These are phyloP conservation scores for Paracamarosporium sp. DNA, from an alignment of 2,329 filamentous ascomycete genomes.

Conservation along the genomic window DNA sequence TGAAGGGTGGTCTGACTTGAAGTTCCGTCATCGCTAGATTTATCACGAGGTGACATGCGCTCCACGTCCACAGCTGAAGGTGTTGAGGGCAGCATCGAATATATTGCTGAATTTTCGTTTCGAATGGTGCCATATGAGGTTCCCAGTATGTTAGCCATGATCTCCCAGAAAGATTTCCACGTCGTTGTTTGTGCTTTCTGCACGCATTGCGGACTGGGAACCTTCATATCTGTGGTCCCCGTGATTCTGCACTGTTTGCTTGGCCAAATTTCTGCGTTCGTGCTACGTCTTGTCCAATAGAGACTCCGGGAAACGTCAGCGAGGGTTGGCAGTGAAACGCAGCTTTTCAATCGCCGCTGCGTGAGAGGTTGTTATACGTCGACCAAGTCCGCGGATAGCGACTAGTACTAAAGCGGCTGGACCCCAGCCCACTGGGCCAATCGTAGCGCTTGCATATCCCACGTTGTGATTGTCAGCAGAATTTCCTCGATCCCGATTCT, in stretches of 20 bases:
- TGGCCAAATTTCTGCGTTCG: not conserved
- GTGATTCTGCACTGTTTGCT: not conserved
- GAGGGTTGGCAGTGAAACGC: not conserved
- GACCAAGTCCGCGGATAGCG: not conserved
- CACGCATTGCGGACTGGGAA: not conserved
- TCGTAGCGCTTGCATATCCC: not conserved
- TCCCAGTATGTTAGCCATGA: not conserved
- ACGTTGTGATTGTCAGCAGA: conserved; percentile 1
- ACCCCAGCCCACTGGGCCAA: not conserved
- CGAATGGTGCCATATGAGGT: not conserved
- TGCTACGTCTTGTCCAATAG: not conserved
- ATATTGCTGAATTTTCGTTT: not conserved
- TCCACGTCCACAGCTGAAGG: not conserved
- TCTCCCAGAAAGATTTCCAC: not conserved
- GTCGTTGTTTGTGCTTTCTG: not conserved
- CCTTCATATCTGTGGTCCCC: not conserved
- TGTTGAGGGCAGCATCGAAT: not conserved
- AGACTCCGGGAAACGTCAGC: not conserved
- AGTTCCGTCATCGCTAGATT: not conserved
- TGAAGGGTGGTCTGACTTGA: not conserved
- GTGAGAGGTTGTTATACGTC: conserved; percentile 1
- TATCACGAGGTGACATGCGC: not conserved
- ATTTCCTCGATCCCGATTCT: not conserved
- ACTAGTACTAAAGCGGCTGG: not conserved
- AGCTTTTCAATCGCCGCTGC: not conserved